These are phyloP conservation scores for Botrytis pseudocinerea DNA, from an alignment of 2,329 filamentous ascomycete genomes.

Conservation along the genomic window DNA sequence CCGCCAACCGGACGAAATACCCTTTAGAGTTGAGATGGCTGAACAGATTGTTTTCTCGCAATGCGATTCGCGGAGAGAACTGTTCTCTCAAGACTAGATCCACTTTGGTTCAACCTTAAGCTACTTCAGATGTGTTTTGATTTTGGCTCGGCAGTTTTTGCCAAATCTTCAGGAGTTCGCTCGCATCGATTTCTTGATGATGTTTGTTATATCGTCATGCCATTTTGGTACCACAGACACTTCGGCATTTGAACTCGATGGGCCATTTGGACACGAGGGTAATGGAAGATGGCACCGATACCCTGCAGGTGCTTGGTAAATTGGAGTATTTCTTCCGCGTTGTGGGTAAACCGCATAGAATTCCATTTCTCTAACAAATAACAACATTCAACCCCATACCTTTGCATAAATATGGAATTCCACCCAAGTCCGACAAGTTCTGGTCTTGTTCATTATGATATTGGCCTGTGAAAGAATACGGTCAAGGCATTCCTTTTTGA, in stretches of 20 bases:
- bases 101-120: not conserved
- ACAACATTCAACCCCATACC: not conserved
- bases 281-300: not conserved
- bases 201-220: not conserved
- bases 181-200: not conserved
- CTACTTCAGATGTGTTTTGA: constrained; percentile 1
- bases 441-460: not conserved
- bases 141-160: not conserved
- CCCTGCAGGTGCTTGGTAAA: not conserved
- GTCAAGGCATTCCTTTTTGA: not conserved
- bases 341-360: not conserved
- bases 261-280: not conserved
- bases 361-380: not conserved
- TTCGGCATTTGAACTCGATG: not conserved
- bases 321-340: not conserved
- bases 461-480: not conserved
- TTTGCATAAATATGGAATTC: not conserved
- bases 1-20: not conserved
- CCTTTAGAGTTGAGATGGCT: not conserved
- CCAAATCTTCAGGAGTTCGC: not conserved
- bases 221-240: not conserved
- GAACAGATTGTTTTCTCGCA: not conserved
- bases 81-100: not conserved
- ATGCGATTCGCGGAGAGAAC: not conserved
- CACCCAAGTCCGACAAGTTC: not conserved